A percentile compares a stretch with the other conserved stretches of the same genome.
phyloP scores from a whole-genome alignment of 2,329 filamentous ascomycete genomes.

The Fulvia fulva region DNA sequence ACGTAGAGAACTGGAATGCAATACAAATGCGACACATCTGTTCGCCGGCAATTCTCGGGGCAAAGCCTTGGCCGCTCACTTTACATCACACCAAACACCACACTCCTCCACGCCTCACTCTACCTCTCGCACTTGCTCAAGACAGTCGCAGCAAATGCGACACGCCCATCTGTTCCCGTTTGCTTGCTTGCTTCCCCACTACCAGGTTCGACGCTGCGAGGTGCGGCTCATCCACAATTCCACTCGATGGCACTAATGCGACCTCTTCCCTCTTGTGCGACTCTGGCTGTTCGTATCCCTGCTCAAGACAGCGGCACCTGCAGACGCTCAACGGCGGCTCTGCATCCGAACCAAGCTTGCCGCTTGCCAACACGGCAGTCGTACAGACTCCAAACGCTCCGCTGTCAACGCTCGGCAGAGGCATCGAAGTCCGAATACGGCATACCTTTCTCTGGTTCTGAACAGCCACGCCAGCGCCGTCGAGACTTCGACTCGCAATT shows the following conservation, averaged over 20 bases:
- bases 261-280: constrained; percentile 2
- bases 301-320: background rate
- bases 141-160: background rate
- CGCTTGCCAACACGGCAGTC: background rate
- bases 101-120: constrained; percentile 1
- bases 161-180: background rate
- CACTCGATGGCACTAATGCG: constrained; percentile 1
- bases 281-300: constrained; percentile 4
- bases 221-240: background rate
- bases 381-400: constrained; percentile 4
- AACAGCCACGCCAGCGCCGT: background rate
- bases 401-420: background rate
- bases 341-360: background rate
- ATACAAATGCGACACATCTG: background rate
- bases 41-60: background rate
- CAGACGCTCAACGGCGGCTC: constrained; percentile 1
- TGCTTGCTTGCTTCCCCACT: background rate
- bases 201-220: background rate
- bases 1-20: background rate
- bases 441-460: background rate
- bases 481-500: background rate
- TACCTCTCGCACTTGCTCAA: background rate
- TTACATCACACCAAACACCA: background rate
- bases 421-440: background rate
- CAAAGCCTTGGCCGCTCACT: background rate